phyloP scores from a whole-genome alignment of 2,329 filamentous ascomycete genomes.

The Colletotrichum incanum region DNA sequence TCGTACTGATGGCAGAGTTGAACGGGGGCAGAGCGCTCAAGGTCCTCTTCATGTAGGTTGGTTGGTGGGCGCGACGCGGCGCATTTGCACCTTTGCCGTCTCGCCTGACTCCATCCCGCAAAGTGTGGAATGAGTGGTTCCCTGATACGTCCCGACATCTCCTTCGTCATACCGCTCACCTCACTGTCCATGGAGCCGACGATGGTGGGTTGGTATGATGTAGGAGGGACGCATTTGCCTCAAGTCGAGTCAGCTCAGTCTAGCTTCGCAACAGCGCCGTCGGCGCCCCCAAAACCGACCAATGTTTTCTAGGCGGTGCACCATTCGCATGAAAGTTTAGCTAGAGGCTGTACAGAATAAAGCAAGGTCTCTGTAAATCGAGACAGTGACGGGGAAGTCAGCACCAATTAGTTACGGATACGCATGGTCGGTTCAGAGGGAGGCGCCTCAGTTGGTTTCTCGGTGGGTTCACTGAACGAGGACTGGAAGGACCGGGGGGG shows the following conservation, averaged over 20 bases:
- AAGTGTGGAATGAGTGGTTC: no score
- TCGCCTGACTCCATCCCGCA: not conserved
- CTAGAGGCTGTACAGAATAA: not conserved
- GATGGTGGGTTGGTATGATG: slow-evolving; percentile 1
- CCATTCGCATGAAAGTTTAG: not conserved
- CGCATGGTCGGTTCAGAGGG: not conserved
- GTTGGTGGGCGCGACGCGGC: not conserved
- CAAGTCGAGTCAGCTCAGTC: not conserved
- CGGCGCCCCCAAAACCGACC: not conserved
- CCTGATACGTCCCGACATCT: not conserved
- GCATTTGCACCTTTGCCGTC: not conserved
- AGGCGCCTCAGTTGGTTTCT: not conserved
- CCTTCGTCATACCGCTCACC: not conserved
- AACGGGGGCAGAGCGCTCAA: not conserved
- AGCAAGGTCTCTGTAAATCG: not conserved
- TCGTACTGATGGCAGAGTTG: not conserved
- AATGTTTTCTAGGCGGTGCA: not conserved
- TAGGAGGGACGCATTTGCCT: slow-evolving; percentile 1
- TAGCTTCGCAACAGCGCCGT: slow-evolving; percentile 11
- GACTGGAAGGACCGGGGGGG: not conserved
- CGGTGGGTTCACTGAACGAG: not conserved
- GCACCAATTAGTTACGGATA: not conserved
- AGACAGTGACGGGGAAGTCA: not conserved
- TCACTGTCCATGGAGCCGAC: not conserved
- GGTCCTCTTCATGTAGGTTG: not conserved